phyloP scores from a whole-genome alignment of 1,284 basidiomycete genomes.

The Leccinum fallax region DNA sequence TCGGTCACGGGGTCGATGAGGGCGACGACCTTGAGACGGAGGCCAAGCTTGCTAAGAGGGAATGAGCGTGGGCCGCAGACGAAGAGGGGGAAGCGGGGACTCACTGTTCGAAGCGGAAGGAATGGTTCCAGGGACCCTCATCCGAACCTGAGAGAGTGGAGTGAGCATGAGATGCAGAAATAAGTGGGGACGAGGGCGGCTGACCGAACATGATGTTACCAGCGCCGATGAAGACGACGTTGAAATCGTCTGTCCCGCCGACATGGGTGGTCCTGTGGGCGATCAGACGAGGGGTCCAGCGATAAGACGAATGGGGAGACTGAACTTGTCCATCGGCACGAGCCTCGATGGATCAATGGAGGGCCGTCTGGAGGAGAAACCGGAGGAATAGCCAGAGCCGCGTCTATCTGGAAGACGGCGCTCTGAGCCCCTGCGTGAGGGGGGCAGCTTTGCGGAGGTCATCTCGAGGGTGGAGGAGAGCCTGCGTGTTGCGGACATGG shows the following conservation, averaged over 20 bases:
- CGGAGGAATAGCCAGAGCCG: constrained; percentile 44
- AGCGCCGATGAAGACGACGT: constrained; percentile 89
- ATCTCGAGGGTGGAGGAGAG: constrained; percentile 38
- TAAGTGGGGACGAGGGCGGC: constrained; percentile 21
- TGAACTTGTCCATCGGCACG: constrained; percentile 77
- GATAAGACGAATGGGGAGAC: constrained; percentile 11
- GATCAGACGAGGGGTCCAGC: constrained; percentile 13
- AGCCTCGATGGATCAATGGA: constrained; percentile 78
- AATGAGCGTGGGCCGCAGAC: constrained; percentile 10
- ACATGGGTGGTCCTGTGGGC: constrained; percentile 52
- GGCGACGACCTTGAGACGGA: constrained; percentile 93
- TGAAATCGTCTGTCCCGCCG: constrained; percentile 72
- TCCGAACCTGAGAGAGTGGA: constrained; percentile 59
- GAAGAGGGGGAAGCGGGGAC: constrained; percentile 25
- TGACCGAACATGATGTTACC: constrained; percentile 94
- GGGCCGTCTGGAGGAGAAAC: constrained; percentile 55
- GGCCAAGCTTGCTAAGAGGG: constrained; percentile 84
- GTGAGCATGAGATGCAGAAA: constrained; percentile 12
- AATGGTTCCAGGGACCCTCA: constrained; percentile 93
- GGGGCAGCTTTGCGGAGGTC: constrained; percentile 34
- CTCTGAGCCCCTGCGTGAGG: constrained; percentile 39
- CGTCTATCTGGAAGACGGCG: constrained; percentile 42
- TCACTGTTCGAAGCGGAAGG: constrained; percentile 91
- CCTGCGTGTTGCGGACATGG: constrained; percentile 30
- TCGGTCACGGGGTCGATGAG: constrained; percentile 90